phyloP scores from a whole-genome alignment of 2,329 filamentous ascomycete genomes.

The Claviceps sp. region DNA sequence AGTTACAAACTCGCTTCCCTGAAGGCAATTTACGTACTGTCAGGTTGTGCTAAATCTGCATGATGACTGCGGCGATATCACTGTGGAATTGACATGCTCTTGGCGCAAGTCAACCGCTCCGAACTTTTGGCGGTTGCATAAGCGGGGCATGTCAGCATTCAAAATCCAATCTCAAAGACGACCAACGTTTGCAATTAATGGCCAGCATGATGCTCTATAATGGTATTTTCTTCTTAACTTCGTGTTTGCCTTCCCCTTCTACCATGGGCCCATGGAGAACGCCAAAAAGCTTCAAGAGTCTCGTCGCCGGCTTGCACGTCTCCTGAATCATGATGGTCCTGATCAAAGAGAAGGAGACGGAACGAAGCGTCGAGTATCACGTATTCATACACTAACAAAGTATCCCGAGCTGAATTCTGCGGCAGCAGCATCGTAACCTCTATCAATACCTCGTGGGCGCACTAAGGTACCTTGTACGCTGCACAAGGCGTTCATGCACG shows the following conservation, averaged over 20 bases:
- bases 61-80: not conserved
- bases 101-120: not conserved
- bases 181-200: not conserved
- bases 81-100: not conserved
- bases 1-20: not conserved
- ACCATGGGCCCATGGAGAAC: not conserved
- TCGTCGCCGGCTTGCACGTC: slow-evolving; percentile 2
- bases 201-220: not conserved
- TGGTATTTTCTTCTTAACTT: not conserved
- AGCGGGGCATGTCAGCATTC: not conserved
- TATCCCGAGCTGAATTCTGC: not conserved
- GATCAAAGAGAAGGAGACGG: not conserved
- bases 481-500: not conserved
- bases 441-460: not conserved
- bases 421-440: not conserved
- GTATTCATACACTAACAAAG: not conserved
- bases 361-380: not conserved
- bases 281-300: slow-evolving; percentile 1
- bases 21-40: not conserved
- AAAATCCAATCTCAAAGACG: not conserved
- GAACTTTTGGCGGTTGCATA: not conserved
- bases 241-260: not conserved
- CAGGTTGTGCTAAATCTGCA: not conserved
- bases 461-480: not conserved
- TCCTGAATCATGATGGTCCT: slow-evolving; percentile 3